phyloP scores from a whole-genome alignment of 1,284 basidiomycete species.

The Boletus smithii region DNA sequence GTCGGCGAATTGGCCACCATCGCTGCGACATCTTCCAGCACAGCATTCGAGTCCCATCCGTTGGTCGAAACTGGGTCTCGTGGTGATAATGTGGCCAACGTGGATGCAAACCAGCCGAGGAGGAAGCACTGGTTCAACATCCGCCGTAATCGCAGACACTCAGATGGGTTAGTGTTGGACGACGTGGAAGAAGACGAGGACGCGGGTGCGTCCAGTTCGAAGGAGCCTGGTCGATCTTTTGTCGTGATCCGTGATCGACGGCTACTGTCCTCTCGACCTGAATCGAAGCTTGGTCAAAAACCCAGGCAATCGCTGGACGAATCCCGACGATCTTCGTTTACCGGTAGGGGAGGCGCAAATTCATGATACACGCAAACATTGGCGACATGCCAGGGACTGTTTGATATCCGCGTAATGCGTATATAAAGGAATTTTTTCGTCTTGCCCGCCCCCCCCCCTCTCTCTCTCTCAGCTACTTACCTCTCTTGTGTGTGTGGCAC shows the following conservation, averaged over 20 bases:
- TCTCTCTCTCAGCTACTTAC: background rate
- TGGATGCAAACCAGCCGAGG: constrained; percentile 43
- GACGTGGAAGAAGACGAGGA: constrained; percentile 35
- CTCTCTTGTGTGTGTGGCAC: constrained; percentile 9
- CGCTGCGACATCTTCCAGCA: constrained; percentile 9
- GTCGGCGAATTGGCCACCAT: constrained; percentile 28
- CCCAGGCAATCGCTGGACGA: constrained; percentile 33
- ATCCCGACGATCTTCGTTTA: constrained; percentile 33
- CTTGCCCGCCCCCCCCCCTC: background rate
- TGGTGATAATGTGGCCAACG: constrained; percentile 27
- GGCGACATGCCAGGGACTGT: constrained; percentile 1
- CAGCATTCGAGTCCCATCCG: constrained; percentile 18
- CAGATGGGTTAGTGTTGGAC: constrained; percentile 44
- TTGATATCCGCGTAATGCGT: constrained; percentile 17
- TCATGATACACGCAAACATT: constrained; percentile 17
- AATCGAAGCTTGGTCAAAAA: constrained; percentile 18
- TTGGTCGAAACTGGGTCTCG: constrained; percentile 17
- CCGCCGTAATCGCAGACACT: constrained; percentile 56
- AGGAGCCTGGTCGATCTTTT: constrained; percentile 50
- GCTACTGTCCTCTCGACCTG: constrained; percentile 39
- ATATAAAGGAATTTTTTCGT: constrained; percentile 8
- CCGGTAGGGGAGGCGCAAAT: constrained; percentile 30
- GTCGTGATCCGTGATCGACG: constrained; percentile 61
- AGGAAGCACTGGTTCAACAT: constrained; percentile 71
- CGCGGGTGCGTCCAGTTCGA: constrained; percentile 30